A percentile compares a stretch with the other conserved stretches of the same genome.
Conservation (phyloP, 2,329 filamentous ascomycete species). For the Exophiala mesophila region DNA sequence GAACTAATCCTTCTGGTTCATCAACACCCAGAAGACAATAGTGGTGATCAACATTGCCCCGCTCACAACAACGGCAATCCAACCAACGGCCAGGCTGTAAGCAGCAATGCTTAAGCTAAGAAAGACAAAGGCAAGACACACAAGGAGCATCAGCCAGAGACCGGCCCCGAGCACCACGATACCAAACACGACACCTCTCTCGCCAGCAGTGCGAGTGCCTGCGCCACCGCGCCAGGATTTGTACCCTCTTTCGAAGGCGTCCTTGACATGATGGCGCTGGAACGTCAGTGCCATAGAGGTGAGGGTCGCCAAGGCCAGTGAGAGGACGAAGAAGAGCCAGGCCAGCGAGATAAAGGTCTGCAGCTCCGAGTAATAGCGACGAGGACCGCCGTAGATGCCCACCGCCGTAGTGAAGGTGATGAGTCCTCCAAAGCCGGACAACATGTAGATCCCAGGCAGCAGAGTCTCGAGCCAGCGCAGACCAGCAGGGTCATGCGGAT, state of each 20-base stretch:
- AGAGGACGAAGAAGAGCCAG: constrained; percentile 20
- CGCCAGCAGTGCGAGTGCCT: constrained; percentile 16
- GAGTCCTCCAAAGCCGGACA: constrained; percentile 18
- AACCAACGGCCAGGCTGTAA: constrained; percentile 18
- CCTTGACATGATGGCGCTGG: constrained; percentile 17
- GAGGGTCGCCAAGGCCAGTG: constrained; percentile 15
- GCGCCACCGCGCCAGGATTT: constrained; percentile 18
- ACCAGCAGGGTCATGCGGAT: constrained; percentile 15
- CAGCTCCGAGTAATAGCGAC: constrained; percentile 15
- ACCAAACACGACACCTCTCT: constrained; percentile 18
- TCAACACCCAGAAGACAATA: constrained; percentile 16
- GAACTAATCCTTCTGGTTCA: constrained; percentile 18
- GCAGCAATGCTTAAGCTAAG: constrained; percentile 16
- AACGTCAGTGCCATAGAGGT: constrained; percentile 15
- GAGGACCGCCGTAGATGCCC: constrained; percentile 16
- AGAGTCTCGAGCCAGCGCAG: constrained; percentile 17
- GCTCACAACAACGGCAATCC: constrained; percentile 19
- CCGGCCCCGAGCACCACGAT: constrained; percentile 19
- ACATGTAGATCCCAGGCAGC: constrained; percentile 16
- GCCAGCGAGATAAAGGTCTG: constrained; percentile 19
- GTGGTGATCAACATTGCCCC: constrained; percentile 17
- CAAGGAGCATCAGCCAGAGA: constrained; percentile 16
- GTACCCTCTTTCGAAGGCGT: constrained; percentile 21
- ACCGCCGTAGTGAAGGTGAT: constrained; percentile 20
- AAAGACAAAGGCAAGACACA: constrained; percentile 21